Percentiles rank a stretch among this genome's conserved stretches.
Conservation (phyloP, 306 rosid genomes). For the Argentina anserina region DNA sequence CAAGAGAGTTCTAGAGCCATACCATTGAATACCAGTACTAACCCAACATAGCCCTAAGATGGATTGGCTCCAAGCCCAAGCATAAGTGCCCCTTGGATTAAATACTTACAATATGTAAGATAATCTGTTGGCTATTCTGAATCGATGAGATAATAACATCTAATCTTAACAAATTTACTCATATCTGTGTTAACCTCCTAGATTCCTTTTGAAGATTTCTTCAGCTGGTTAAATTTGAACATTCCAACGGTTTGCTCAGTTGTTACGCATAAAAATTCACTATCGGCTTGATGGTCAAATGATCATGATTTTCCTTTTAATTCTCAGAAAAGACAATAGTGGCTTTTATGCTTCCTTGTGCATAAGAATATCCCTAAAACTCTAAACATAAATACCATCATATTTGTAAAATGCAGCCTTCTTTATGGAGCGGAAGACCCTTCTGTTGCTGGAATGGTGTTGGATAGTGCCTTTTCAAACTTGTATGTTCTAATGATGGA, state of each 20-base stretch:
- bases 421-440: constrained; percentile 99
- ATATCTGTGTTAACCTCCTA: background rate
- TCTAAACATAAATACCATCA: constrained; percentile 13
- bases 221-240: background rate
- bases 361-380: constrained; percentile 4
- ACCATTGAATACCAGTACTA: background rate
- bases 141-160: background rate
- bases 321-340: background rate
- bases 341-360: background rate
- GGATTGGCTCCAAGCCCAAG: background rate
- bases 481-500: constrained; percentile 89
- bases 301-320: background rate
- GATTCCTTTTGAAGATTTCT: background rate
- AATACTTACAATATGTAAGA: background rate
- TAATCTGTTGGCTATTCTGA: background rate
- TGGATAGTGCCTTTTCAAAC: constrained; percentile 98
- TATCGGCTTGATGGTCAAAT: background rate
- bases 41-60: background rate
- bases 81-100: background rate
- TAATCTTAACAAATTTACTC: constrained; percentile 1
- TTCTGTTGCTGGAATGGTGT: constrained; percentile 92
- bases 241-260: background rate
- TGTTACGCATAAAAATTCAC: background rate
- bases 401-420: constrained; percentile 59
- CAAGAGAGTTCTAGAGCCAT: background rate